These are phyloP conservation scores for Puccinia coronata DNA, from an alignment of 1,284 basidiomycete species.

Conservation along the genomic window DNA sequence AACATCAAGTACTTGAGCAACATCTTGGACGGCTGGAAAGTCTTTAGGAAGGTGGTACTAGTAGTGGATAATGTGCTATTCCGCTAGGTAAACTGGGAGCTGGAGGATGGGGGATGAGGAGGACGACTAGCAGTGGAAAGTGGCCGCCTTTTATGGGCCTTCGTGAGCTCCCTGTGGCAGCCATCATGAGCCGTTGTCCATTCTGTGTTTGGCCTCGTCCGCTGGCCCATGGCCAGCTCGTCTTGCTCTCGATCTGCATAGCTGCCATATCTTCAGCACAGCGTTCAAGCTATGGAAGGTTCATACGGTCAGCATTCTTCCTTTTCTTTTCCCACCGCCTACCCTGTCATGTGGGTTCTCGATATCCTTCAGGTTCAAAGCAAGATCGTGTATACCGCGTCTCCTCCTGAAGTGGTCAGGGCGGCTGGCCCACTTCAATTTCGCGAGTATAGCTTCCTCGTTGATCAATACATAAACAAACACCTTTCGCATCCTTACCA, in stretches of 20 bases:
- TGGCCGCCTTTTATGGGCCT: background rate
- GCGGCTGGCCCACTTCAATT: too few relatives aligned
- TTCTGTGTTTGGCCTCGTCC: background rate
- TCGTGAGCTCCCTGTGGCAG: background rate
- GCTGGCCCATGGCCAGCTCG: background rate
- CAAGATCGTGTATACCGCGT: too few relatives aligned
- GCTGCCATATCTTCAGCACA: background rate
- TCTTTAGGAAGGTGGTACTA: background rate
- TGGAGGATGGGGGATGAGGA: background rate
- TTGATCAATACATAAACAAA: too few relatives aligned
- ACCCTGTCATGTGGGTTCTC: background rate
- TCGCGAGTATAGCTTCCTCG: too few relatives aligned
- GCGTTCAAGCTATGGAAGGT: background rate
- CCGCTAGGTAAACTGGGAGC: background rate
- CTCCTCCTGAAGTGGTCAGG: too few relatives aligned
- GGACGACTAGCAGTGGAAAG: background rate
- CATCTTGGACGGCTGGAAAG: background rate
- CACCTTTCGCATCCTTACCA: too few relatives aligned
- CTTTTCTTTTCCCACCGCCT: background rate
- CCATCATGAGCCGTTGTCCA: background rate
- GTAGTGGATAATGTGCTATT: background rate
- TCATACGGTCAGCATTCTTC: background rate
- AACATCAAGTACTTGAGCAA: slow-evolving; percentile 24
- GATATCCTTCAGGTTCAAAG: background rate
- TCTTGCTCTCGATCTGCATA: background rate